Percentiles rank a stretch among this genome's conserved stretches.
These are phyloP conservation scores for Auriscalpium microsporum DNA, from an alignment of 768 basidiomycete genomes.

Conservation along the genomic window DNA sequence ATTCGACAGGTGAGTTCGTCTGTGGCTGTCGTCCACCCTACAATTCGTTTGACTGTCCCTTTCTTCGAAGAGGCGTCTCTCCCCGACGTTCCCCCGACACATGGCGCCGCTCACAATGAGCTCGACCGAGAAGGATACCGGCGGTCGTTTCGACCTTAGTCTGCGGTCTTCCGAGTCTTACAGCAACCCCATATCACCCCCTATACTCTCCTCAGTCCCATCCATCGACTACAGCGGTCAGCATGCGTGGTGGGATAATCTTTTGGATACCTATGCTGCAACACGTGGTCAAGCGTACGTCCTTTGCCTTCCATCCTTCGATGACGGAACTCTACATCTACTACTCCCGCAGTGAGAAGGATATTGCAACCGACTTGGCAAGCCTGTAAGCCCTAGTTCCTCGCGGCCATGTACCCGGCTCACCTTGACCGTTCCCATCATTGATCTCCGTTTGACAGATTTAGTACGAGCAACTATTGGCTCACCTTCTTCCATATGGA, in stretches of 20 bases:
- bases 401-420: constrained; percentile 3
- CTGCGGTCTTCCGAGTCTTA: constrained; percentile 9
- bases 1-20: background rate
- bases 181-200: constrained; percentile 5
- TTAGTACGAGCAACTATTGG: constrained; percentile 54
- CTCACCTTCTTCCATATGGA: constrained; percentile 60
- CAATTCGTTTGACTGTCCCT: background rate
- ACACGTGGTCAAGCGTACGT: constrained; percentile 37
- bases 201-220: constrained; percentile 16
- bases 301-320: background rate
- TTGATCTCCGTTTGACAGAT: constrained; percentile 34
- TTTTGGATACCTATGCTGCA: constrained; percentile 35
- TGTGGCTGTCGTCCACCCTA: background rate
- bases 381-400: constrained; percentile 35
- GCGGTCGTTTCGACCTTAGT: constrained; percentile 17
- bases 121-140: constrained; percentile 20
- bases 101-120: constrained; percentile 12
- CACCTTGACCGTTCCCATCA: background rate
- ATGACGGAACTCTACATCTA: background rate
- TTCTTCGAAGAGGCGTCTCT: constrained; percentile 8
- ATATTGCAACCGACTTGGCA: constrained; percentile 41
- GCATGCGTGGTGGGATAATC: constrained; percentile 38
- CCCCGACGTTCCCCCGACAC: constrained; percentile 1
- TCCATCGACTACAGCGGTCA: constrained; percentile 27
- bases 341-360: constrained; percentile 32